Evolutionary conservation across 2,329 filamentous ascomycete species (phyloP).

Genomic region (Aureobasidium sp.): DNA sequence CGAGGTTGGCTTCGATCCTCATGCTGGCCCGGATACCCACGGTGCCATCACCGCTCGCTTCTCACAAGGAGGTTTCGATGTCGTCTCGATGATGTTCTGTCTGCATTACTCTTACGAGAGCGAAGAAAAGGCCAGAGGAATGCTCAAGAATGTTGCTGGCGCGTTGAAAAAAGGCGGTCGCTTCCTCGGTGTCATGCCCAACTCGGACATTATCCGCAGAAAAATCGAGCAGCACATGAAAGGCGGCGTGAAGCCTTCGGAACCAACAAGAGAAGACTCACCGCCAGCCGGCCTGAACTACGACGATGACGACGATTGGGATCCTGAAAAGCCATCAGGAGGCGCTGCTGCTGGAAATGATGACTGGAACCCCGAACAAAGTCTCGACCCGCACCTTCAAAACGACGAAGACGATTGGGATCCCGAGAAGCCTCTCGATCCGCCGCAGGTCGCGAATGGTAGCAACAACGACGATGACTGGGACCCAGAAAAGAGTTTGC

Average conservation of each 20-base stretch:
- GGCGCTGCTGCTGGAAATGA: constrained; percentile 33
- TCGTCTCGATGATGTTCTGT: constrained; percentile 98
- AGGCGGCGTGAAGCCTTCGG: constrained; percentile 31
- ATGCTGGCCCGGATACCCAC: constrained; percentile 48
- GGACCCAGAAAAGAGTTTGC: constrained; percentile 37
- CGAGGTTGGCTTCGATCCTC: constrained; percentile 78
- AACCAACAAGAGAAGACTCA: constrained; percentile 24
- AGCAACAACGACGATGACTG: constrained; percentile 27
- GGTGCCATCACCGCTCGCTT: constrained; percentile 55
- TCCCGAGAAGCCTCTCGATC: constrained; percentile 20
- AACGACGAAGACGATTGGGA: constrained; percentile 29
- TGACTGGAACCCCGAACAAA: constrained; percentile 36
- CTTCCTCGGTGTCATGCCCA: constrained; percentile 94
- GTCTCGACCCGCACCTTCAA: constrained; percentile 21
- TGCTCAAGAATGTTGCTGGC: constrained; percentile 88
- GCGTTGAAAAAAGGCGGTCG: constrained; percentile 87
- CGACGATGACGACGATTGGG: constrained; percentile 28
- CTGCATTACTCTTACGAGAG: constrained; percentile 98
- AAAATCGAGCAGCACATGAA: constrained; percentile 71
- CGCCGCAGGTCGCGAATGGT: constrained; percentile 19
- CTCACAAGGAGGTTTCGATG: constrained; percentile 74
- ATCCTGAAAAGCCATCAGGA: constrained; percentile 20
- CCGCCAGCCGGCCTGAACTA: constrained; percentile 15
- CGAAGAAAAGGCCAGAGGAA: constrained; percentile 78
- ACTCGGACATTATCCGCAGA: constrained; percentile 79